Evolutionary conservation across 169 alveolate genomes (phyloP).

Genomic region (Blepharisma undulans): DNA sequence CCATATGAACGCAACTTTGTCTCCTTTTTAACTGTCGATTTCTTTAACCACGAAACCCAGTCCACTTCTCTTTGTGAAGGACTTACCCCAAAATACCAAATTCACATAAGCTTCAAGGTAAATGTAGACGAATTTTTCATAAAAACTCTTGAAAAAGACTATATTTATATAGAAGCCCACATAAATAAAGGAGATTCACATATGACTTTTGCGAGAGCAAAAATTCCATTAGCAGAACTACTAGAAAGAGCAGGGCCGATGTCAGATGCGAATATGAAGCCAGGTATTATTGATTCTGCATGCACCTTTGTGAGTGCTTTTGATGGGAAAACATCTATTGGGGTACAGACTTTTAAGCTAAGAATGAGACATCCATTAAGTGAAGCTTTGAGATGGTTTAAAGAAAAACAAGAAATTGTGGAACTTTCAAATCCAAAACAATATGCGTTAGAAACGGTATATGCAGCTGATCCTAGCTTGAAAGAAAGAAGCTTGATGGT

Average conservation of each 20-base stretch:
- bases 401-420: slow-evolving; percentile 57
- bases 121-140: slow-evolving; percentile 68
- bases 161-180: slow-evolving; percentile 66
- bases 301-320: slow-evolving; percentile 31
- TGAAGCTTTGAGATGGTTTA: slow-evolving; percentile 69
- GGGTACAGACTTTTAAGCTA: slow-evolving; percentile 70
- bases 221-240: slow-evolving; percentile 62
- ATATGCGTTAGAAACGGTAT: slow-evolving; percentile 16
- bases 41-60: slow-evolving; percentile 78
- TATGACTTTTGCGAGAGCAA: slow-evolving; percentile 65
- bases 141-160: slow-evolving; percentile 54
- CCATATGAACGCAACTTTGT: slow-evolving; percentile 44
- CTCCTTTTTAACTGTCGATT: slow-evolving; percentile 77
- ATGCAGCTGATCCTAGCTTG: not conserved
- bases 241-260: slow-evolving; percentile 47
- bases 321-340: slow-evolving; percentile 47
- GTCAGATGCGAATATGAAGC: slow-evolving; percentile 35
- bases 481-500: slow-evolving; percentile 30
- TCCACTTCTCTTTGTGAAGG: slow-evolving; percentile 71
- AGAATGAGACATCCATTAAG: slow-evolving; percentile 75
- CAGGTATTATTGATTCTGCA: slow-evolving; percentile 42
- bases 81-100: slow-evolving; percentile 67
- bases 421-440: slow-evolving; percentile 24
- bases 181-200: slow-evolving; percentile 64
- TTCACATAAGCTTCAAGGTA: slow-evolving; percentile 72